phyloP scores from a whole-genome alignment of 306 rosid genomes.

The peach (Prunus persica) region DNA sequence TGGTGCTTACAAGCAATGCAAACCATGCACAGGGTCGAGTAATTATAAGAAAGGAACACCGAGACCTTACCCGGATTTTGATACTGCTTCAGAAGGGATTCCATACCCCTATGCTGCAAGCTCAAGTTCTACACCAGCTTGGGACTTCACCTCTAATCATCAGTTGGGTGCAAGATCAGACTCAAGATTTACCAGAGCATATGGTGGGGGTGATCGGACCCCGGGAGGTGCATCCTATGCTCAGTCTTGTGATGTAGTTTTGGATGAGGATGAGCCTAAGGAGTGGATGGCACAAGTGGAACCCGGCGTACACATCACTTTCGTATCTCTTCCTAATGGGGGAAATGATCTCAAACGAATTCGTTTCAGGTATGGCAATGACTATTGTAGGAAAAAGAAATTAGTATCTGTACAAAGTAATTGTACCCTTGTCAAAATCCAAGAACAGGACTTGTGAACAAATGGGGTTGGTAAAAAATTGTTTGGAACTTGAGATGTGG shows the following conservation, averaged over 20 bases:
- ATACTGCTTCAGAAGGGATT: slow-evolving; percentile 74
- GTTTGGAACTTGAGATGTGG: neutral
- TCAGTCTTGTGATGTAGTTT: slow-evolving; percentile 51
- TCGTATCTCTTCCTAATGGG: slow-evolving; percentile 83
- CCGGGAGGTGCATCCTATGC: slow-evolving; percentile 51
- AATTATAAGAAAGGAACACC: slow-evolving; percentile 56
- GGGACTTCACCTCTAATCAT: slow-evolving; percentile 62
- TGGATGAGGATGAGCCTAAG: slow-evolving; percentile 60
- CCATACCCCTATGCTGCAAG: slow-evolving; percentile 79
- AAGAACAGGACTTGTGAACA: neutral
- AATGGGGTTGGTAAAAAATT: neutral
- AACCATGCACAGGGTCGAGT: slow-evolving; percentile 69
- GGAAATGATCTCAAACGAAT: slow-evolving; percentile 87
- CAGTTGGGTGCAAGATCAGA: slow-evolving; percentile 50
- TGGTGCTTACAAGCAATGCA: slow-evolving; percentile 68
- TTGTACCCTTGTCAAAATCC: too few species aligned
- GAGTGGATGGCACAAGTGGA: slow-evolving; percentile 99
- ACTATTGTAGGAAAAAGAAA: neutral
- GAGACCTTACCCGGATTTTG: slow-evolving; percentile 65
- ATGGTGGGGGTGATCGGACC: slow-evolving; percentile 41
- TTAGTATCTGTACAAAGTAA: too few species aligned
- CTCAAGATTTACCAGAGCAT: slow-evolving; percentile 48
- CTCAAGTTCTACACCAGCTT: slow-evolving; percentile 80
- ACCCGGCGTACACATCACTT: slow-evolving; percentile 85
- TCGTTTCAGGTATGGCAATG: slow-evolving; percentile 64